Evolutionary conservation across 192 early-diverging fungal genomes (phyloP).

Genomic region (Backusella liffmaniae): DNA sequence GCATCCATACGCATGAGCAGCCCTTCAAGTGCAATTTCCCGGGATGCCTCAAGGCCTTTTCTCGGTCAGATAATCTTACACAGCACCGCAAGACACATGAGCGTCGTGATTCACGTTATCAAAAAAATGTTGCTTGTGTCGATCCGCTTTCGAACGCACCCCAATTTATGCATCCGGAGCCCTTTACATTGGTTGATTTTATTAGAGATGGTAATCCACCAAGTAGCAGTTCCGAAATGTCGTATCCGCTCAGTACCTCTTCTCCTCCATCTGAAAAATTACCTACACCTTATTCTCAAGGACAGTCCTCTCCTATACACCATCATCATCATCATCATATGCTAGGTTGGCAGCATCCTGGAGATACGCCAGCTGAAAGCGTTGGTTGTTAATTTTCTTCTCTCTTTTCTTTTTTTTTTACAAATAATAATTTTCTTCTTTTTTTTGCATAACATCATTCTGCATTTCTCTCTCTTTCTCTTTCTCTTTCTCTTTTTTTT

Average conservation of each 20-base stretch:
- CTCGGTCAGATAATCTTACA: conserved; percentile 60
- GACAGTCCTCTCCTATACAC: not conserved
- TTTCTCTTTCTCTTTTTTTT: not conserved
- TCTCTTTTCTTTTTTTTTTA: not conserved
- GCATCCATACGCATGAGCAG: conserved; percentile 62
- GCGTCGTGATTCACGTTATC: conserved; percentile 19
- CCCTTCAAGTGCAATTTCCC: conserved; percentile 57
- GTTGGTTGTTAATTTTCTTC: conserved; percentile 15
- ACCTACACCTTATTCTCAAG: not conserved
- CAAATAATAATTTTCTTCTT: not conserved
- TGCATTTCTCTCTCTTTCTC: conserved; percentile 8
- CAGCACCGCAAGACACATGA: conserved; percentile 55
- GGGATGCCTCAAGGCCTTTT: conserved; percentile 60
- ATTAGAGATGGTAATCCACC: conserved; percentile 6
- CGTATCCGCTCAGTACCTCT: not conserved
- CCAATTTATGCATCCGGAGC: conserved; percentile 9
- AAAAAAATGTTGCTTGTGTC: not conserved
- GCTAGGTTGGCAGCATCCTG: conserved; percentile 26
- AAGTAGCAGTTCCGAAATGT: not conserved
- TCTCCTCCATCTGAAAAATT: not conserved
- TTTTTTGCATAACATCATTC: not conserved
- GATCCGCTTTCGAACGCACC: not conserved
- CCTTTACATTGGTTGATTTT: conserved; percentile 13
- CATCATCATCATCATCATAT: conserved; percentile 19
- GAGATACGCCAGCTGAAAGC: conserved; percentile 21